Conservation (phyloP, 805 yeast genomes). For the Candida arabinofermentans region DNA sequence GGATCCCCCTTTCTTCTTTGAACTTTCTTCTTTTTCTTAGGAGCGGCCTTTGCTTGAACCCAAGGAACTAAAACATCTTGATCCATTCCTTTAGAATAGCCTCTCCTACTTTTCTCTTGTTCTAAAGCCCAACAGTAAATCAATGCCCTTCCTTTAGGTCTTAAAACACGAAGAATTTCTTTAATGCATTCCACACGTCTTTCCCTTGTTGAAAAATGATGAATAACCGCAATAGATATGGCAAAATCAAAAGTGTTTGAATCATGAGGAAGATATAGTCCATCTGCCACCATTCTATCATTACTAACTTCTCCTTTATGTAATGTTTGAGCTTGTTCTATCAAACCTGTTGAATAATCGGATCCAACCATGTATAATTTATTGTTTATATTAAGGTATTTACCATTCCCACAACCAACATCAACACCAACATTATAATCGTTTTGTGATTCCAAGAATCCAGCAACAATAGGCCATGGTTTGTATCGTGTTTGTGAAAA, state of each 20-base stretch:
- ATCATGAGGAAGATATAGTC: slow-evolving; percentile 58
- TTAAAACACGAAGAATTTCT: slow-evolving; percentile 57
- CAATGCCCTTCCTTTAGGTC: slow-evolving; percentile 61
- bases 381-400: slow-evolving; percentile 71
- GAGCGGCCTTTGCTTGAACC: slow-evolving; percentile 61
- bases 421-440: slow-evolving; percentile 76
- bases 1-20: slow-evolving; percentile 8
- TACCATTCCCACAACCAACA: slow-evolving; percentile 97
- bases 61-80: slow-evolving; percentile 96
- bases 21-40: slow-evolving; percentile 27
- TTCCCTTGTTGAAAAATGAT: slow-evolving; percentile 84
- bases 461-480: slow-evolving; percentile 95
- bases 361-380: slow-evolving; percentile 69
- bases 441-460: slow-evolving; percentile 48
- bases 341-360: slow-evolving; percentile 67
- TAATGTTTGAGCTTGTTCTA: slow-evolving; percentile 55
- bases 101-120: slow-evolving; percentile 82
- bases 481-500: slow-evolving; percentile 92
- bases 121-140: slow-evolving; percentile 97
- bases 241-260: slow-evolving; percentile 64
- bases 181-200: slow-evolving; percentile 73
- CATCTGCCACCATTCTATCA: slow-evolving; percentile 79
- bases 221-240: slow-evolving; percentile 91
- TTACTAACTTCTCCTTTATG: slow-evolving; percentile 24
- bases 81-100: slow-evolving; percentile 86